phyloP scores from a whole-genome alignment of 164 flowering plant species.

The Aristolochia contorta region DNA sequence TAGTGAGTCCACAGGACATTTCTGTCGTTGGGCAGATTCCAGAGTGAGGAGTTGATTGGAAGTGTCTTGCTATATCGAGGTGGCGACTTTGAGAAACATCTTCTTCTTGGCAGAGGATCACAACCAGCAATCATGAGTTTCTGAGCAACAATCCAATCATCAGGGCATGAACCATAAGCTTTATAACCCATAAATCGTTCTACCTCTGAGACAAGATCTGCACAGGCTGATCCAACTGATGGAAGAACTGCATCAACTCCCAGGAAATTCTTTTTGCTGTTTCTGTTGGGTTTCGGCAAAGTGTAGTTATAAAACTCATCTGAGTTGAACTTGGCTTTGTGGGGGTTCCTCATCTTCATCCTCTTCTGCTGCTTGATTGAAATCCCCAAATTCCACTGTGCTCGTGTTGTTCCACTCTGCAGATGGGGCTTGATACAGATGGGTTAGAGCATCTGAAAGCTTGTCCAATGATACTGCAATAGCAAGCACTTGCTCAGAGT shows the following conservation, averaged over 20 bases:
- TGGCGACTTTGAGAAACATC: slow-evolving; percentile 34
- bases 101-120: slow-evolving; percentile 32
- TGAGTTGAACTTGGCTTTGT: slow-evolving; percentile 12
- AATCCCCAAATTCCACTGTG: slow-evolving; percentile 14
- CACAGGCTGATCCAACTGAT: slow-evolving; percentile 24
- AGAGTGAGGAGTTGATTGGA: slow-evolving; percentile 21
- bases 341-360: slow-evolving; percentile 18
- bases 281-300: slow-evolving; percentile 24
- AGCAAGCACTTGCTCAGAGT: slow-evolving; percentile 18
- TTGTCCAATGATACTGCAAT: slow-evolving; percentile 31
- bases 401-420: slow-evolving; percentile 8
- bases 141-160: slow-evolving; percentile 30
- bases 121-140: slow-evolving; percentile 29
- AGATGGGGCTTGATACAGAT: slow-evolving; percentile 7
- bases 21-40: slow-evolving; percentile 23
- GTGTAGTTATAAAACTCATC: slow-evolving; percentile 26
- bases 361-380: slow-evolving; percentile 17
- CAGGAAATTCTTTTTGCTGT: slow-evolving; percentile 28
- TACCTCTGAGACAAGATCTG: slow-evolving; percentile 9
- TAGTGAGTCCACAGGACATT: slow-evolving; percentile 28
- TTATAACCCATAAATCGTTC: slow-evolving; percentile 29
- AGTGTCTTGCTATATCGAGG: slow-evolving; percentile 21
- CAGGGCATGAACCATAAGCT: slow-evolving; percentile 23
- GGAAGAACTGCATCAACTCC: slow-evolving; percentile 26
- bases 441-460: slow-evolving; percentile 16